Conservation (phyloP, 2,329 filamentous ascomycete genomes). For the Exutisphaerella laricina region DNA sequence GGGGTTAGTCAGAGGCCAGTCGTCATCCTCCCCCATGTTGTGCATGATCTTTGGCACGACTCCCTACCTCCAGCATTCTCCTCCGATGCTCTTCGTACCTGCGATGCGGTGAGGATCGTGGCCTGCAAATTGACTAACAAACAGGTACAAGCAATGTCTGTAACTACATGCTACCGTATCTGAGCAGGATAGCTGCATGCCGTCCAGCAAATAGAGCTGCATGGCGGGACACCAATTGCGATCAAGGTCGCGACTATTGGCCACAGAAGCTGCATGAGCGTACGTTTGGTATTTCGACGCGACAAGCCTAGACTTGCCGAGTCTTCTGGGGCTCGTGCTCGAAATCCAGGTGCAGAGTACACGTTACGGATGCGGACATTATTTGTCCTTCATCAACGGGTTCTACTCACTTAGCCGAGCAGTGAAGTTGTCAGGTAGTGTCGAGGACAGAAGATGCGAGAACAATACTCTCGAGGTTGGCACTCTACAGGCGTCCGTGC, state of each 20-base stretch:
- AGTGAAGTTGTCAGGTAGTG: too few relatives aligned
- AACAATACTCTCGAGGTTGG: too few relatives aligned
- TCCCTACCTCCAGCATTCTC: too few relatives aligned
- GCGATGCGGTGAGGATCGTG: conserved; percentile 2
- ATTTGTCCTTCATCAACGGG: too few relatives aligned
- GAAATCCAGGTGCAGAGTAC: conserved; percentile 1
- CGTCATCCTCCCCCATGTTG: too few relatives aligned
- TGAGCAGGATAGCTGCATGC: neutral
- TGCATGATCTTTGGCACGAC: conserved; percentile 4
- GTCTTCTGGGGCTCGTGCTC: conserved; percentile 4
- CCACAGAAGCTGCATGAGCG: conserved; percentile 7
- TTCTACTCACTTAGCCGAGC: too few relatives aligned
- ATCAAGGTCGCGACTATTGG: conserved; percentile 4
- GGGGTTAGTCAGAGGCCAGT: conserved; percentile 3
- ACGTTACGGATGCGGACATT: neutral
- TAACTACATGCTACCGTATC: too few relatives aligned
- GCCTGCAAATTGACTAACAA: neutral
- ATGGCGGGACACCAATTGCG: neutral
- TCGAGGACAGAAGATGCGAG: too few relatives aligned
- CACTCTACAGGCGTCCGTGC: too few relatives aligned
- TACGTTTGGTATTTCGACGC: neutral
- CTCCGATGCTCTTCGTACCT: too few relatives aligned
- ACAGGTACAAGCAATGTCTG: neutral
- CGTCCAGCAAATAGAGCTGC: conserved; percentile 1
- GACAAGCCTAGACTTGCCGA: conserved; percentile 5